Percentiles rank a stretch among this genome's conserved stretches.
Conservation (phyloP, 2,329 filamentous ascomycete genomes). For the Aspergillus sclerotialis region DNA sequence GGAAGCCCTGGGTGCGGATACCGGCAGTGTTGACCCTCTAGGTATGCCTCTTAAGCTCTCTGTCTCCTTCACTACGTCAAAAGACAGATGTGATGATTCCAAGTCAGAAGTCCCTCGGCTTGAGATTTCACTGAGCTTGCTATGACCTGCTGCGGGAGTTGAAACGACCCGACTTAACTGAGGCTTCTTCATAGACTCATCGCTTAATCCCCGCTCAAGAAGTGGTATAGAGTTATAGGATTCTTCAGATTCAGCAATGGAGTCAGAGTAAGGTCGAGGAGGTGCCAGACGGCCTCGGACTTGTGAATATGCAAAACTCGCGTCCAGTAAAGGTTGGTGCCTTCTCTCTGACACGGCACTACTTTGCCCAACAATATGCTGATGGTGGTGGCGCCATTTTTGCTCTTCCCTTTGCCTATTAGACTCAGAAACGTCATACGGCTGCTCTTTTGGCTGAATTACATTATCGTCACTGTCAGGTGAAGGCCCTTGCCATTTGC, state of each 20-base stretch:
- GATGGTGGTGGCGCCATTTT: constrained; percentile 2
- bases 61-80: constrained; percentile 45
- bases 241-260: constrained; percentile 56
- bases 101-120: constrained; percentile 20
- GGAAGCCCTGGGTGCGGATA: constrained; percentile 15
- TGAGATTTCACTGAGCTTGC: constrained; percentile 20
- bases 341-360: constrained; percentile 11
- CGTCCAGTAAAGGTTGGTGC: constrained; percentile 16
- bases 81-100: constrained; percentile 41
- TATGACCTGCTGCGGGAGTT: constrained; percentile 13
- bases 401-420: constrained; percentile 3
- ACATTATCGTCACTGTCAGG: constrained; percentile 2
- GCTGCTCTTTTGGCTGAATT: neutral
- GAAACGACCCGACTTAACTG: constrained; percentile 12
- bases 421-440: neutral
- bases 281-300: constrained; percentile 20
- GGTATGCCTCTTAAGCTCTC: constrained; percentile 45
- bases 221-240: constrained; percentile 74
- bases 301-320: constrained; percentile 19
- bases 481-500: constrained; percentile 51
- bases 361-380: constrained; percentile 1
- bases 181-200: constrained; percentile 46
- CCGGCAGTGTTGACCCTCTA: constrained; percentile 36
- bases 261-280: constrained; percentile 33
- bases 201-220: constrained; percentile 56